These are phyloP conservation scores for Endocarpon pusillum DNA, from an alignment of 495 filamentous ascomycete species.

Conservation along the genomic window DNA sequence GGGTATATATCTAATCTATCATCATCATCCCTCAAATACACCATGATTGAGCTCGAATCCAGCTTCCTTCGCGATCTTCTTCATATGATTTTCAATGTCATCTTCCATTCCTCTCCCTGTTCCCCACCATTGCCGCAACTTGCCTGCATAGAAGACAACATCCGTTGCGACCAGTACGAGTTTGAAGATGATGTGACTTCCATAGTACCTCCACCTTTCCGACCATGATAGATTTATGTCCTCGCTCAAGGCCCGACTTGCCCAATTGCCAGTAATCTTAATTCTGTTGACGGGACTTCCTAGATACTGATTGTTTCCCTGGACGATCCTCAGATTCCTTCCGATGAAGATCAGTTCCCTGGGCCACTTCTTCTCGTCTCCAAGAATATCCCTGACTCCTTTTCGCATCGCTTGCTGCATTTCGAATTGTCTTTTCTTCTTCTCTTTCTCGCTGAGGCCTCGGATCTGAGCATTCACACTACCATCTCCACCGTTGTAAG, in stretches of 20 bases:
- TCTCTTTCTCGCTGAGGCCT: constrained; percentile 38
- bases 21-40: constrained; percentile 61
- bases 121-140: constrained; percentile 54
- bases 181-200: constrained; percentile 62
- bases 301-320: constrained; percentile 65
- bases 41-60: constrained; percentile 78
- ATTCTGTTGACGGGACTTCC: constrained; percentile 88
- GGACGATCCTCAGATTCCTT: constrained; percentile 85
- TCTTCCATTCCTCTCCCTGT: constrained; percentile 82
- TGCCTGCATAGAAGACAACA: constrained; percentile 65
- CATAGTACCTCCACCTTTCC: constrained; percentile 39
- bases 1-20: not conserved
- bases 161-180: constrained; percentile 63
- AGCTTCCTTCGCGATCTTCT: constrained; percentile 70
- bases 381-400: constrained; percentile 67
- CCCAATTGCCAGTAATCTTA: constrained; percentile 89
- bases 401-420: constrained; percentile 73
- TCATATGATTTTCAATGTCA: constrained; percentile 75
- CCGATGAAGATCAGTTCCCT: constrained; percentile 90
- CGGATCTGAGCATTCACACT: constrained; percentile 42
- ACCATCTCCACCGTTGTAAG: constrained; percentile 70
- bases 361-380: constrained; percentile 84
- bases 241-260: constrained; percentile 59
- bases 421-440: constrained; percentile 49
- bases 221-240: constrained; percentile 38